phyloP scores from a whole-genome alignment of 2,329 filamentous ascomycete species.

The Aspergillus sp. region DNA sequence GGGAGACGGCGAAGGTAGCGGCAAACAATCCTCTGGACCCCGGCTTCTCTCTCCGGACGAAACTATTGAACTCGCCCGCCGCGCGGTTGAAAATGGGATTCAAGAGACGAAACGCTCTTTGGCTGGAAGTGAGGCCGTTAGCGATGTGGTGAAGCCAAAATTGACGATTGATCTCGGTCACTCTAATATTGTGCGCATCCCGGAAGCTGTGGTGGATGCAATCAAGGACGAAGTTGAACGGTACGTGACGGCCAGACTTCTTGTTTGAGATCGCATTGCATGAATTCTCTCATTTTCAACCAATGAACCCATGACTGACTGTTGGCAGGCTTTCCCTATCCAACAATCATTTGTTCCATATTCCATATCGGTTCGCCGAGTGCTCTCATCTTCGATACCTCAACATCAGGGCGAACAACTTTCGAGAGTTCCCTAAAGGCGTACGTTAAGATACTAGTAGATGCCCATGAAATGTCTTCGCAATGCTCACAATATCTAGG shows the following conservation, averaged over 20 bases:
- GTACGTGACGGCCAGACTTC: conserved; percentile 27
- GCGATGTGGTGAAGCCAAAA: conserved; percentile 47
- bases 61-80: conserved; percentile 44
- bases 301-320: conserved; percentile 12
- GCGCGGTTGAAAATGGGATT: conserved; percentile 46
- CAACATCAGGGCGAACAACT: conserved; percentile 49
- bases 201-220: conserved; percentile 49
- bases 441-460: conserved; percentile 44
- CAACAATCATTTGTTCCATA: conserved; percentile 50
- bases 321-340: conserved; percentile 46
- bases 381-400: conserved; percentile 50
- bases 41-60: conserved; percentile 41
- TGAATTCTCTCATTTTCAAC: neutral
- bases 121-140: conserved; percentile 45
- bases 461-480: neutral
- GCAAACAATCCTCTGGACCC: conserved; percentile 21
- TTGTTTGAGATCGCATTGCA: neutral
- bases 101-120: conserved; percentile 48
- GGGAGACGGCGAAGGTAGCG: conserved; percentile 18
- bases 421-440: conserved; percentile 61
- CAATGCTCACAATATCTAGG: conserved; percentile 49
- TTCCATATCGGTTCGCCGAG: conserved; percentile 48
- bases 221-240: conserved; percentile 54
- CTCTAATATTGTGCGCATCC: conserved; percentile 47
- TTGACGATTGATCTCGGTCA: conserved; percentile 52